These are phyloP conservation scores for Anacardium occidentale DNA, from an alignment of 345 rosid genomes.

Conservation along the genomic window DNA sequence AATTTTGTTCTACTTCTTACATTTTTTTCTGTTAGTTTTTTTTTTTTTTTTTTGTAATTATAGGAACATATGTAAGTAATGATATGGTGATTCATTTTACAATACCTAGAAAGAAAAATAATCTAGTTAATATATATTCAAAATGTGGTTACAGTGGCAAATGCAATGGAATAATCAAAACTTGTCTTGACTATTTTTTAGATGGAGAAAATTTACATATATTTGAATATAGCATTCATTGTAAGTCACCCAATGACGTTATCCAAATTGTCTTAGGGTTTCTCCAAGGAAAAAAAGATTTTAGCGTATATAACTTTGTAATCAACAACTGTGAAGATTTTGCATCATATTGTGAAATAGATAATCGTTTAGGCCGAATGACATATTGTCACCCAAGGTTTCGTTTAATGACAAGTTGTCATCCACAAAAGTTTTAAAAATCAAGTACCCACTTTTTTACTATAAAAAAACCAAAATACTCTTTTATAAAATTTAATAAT, in stretches of 20 bases:
- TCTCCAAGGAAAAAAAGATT: background rate
- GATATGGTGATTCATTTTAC: background rate
- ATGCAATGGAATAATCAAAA: background rate
- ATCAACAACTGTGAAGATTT: no score
- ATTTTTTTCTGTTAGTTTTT: background rate
- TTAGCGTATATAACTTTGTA: no score
- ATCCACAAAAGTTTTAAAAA: no score
- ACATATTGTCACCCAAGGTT: no score
- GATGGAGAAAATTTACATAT: background rate
- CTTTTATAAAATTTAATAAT: no score
- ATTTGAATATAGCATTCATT: background rate
- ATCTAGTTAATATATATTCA: background rate
- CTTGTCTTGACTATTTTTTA: background rate
- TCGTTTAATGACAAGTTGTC: no score
- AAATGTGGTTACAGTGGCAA: background rate
- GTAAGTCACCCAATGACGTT: background rate
- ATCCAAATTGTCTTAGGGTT: background rate
- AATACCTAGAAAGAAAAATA: background rate
- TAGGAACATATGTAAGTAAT: background rate
- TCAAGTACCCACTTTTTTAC: no score
- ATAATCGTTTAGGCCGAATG: no score
- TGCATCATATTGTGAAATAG: no score
- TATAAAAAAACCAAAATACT: no score
- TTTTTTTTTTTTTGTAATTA: background rate
- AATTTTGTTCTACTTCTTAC: no score